Percentiles rank a stretch among this genome's conserved stretches.
phyloP scores from a whole-genome alignment of 2,329 filamentous ascomycete genomes.

The Paraphoma chrysanthemicola region DNA sequence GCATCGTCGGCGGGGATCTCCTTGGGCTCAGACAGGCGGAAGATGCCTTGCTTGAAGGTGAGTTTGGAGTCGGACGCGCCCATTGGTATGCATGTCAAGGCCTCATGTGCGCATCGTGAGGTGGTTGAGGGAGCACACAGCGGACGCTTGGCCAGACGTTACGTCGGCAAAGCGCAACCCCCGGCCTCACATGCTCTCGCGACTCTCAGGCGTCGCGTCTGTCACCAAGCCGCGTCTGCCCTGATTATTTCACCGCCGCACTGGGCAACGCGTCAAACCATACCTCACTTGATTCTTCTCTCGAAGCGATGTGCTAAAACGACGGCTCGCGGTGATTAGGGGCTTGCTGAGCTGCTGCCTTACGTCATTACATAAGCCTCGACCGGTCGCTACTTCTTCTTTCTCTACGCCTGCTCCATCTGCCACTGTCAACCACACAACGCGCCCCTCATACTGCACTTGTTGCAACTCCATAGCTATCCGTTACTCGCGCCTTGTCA shows the following conservation, averaged over 20 bases:
- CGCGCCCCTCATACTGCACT: not conserved
- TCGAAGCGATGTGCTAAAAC: too few species aligned
- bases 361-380: conserved; percentile 19
- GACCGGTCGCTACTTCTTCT: not conserved
- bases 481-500: not conserved
- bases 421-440: not conserved
- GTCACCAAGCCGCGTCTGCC: not conserved
- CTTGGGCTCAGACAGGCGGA: conserved; percentile 90
- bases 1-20: conserved; percentile 85
- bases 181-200: conserved; percentile 31
- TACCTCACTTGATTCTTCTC: too few species aligned
- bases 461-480: not conserved
- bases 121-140: conserved; percentile 1
- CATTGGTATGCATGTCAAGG: conserved; percentile 65
- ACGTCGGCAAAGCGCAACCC: conserved; percentile 29
- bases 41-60: conserved; percentile 98
- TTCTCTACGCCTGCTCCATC: conserved; percentile 1
- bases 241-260: not conserved
- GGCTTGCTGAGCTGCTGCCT: not conserved
- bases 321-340: too few species aligned
- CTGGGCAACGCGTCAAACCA: not conserved
- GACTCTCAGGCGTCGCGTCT: conserved; percentile 7
- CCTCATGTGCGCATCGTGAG: conserved; percentile 28
- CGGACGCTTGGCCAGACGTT: conserved; percentile 16
- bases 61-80: conserved; percentile 98